Base-by-base conservation (phyloP, 257 asterid species). In the Plantago elongata region DNA sequence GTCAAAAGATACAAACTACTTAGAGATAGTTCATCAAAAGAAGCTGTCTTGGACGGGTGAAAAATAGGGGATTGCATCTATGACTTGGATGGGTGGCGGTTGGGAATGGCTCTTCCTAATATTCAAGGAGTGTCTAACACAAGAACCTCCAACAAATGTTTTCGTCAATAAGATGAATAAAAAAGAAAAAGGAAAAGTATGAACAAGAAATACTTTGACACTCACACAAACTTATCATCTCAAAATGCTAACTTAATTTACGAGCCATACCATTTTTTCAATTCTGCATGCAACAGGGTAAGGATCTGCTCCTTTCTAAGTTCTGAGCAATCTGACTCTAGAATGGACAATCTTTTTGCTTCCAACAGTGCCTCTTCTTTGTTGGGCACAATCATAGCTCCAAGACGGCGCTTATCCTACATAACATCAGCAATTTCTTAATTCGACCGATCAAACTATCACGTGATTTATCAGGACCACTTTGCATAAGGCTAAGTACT, bases 321-420 rank as follows among this genome's bases (percentile, higher is more conserved):
- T 70, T 84, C 96, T 43, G 78, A 60, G 45, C 85, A 80, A 74
- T 78, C 78, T 56, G 86, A 45, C 64, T 83, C 86, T 64, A 81
- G 58, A 46, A 73, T 37, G 63, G 88, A 75, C 65, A 72, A 69
- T 72, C 69, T 83, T 75, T 84, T 88, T 62, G 97, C 95, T 49
- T 77, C 84, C 50, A 61, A 54, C 15, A 84, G 61, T 52, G 82
- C 63, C 75, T 89, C 97, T 66, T 89, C 95, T 72, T 86, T 87
- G 72, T 84, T 79, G 5, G 96, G 97, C 61, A 81, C 93, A 62
- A 92, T 79, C 57, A 92, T 60, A 73, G 99, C 96, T 61, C 91
- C 97, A 60, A 85, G 94, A 51, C 99, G 96, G 48, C 97, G 82
- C 73, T 78, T 87, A 69, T 92, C 99, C 97, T 91, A 61, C 66